Evolutionary conservation across 208 protist species (phyloP).

Genomic region (Acanthamoeba culbertsoni): DNA sequence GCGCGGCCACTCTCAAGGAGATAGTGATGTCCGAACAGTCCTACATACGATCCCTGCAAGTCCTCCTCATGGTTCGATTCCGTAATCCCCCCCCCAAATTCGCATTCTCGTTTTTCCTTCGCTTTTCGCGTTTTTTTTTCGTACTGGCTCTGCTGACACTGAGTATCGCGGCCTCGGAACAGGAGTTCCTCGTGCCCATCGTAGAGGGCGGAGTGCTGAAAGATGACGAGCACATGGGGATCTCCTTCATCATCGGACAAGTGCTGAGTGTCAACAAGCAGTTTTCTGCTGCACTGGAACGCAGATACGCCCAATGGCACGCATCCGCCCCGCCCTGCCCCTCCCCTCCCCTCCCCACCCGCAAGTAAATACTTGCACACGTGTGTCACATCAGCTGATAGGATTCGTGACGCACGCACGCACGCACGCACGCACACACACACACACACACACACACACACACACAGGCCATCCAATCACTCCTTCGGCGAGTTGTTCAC

Average conservation of each 20-base stretch:
- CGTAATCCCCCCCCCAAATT: too few relatives aligned
- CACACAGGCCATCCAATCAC: neutral
- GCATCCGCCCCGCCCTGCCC: neutral
- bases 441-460: too few relatives aligned
- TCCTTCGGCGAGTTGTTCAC: neutral
- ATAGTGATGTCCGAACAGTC: neutral
- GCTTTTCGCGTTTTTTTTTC: neutral
- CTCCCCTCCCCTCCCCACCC: neutral
- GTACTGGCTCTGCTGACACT: too few relatives aligned
- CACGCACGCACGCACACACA: too few relatives aligned
- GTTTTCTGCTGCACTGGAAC: neutral
- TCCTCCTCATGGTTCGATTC: neutral
- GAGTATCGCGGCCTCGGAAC: too few relatives aligned
- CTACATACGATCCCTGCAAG: neutral
- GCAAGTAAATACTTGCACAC: neutral
- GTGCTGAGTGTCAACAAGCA: constrained; percentile 10
- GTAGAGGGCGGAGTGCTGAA: neutral
- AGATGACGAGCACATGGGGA: neutral
- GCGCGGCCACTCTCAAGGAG: neutral
- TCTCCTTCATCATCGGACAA: constrained; percentile 3
- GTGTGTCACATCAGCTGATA: too few relatives aligned
- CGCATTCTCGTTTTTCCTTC: neutral
- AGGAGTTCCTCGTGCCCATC: neutral
- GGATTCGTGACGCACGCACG: too few relatives aligned
- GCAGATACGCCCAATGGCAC: neutral